These are phyloP conservation scores for Trichoderma aggressivum DNA, from an alignment of 2,329 filamentous ascomycete genomes.

Conservation along the genomic window DNA sequence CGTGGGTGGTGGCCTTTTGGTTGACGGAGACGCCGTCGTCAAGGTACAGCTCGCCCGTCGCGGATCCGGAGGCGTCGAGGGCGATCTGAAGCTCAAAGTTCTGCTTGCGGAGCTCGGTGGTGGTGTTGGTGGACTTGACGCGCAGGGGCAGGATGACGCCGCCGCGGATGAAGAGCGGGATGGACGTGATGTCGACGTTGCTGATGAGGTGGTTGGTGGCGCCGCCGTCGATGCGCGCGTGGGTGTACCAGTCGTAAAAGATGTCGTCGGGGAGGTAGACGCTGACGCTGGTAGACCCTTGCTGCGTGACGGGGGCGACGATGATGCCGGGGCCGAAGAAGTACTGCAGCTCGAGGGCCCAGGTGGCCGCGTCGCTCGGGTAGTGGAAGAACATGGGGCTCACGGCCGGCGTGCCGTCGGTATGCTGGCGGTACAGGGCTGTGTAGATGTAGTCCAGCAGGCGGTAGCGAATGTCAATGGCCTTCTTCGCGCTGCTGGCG, in stretches of 20 bases:
- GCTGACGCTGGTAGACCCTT: slow-evolving; percentile 42
- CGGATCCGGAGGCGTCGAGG: slow-evolving; percentile 58
- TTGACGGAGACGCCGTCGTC: slow-evolving; percentile 71
- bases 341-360: slow-evolving; percentile 47
- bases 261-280: slow-evolving; percentile 48
- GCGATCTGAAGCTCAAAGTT: slow-evolving; percentile 71
- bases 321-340: slow-evolving; percentile 49
- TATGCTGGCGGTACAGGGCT: slow-evolving; percentile 57
- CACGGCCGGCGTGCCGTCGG: slow-evolving; percentile 61
- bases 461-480: slow-evolving; percentile 69
- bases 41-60: slow-evolving; percentile 66
- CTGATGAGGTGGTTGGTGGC: slow-evolving; percentile 35
- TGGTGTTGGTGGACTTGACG: slow-evolving; percentile 57
- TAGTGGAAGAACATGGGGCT: slow-evolving; percentile 73
- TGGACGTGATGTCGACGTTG: slow-evolving; percentile 42
- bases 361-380: slow-evolving; percentile 47
- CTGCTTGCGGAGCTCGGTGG: slow-evolving; percentile 58
- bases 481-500: slow-evolving; percentile 60
- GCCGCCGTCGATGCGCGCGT: slow-evolving; percentile 39
- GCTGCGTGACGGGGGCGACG: slow-evolving; percentile 46
- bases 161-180: slow-evolving; percentile 66
- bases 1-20: slow-evolving; percentile 50
- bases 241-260: slow-evolving; percentile 54
- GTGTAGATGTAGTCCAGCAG: slow-evolving; percentile 84
- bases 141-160: slow-evolving; percentile 64